phyloP scores from a whole-genome alignment of 2,329 filamentous ascomycete genomes.

The Tolypocladium pustulatum region DNA sequence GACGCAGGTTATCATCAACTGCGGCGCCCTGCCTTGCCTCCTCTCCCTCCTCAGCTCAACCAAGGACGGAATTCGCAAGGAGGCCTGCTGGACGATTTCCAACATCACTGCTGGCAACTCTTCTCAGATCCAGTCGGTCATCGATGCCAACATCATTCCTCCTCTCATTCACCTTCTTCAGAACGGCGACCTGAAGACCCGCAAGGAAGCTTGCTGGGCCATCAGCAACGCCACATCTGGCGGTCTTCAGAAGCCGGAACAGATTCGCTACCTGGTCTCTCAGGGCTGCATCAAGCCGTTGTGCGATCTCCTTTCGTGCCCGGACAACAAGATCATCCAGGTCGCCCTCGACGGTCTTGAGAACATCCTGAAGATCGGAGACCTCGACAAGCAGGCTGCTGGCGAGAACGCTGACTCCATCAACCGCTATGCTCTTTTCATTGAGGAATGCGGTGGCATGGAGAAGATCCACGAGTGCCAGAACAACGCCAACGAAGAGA shows the following conservation, averaged over 20 bases:
- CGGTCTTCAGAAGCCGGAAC: conserved; percentile 95
- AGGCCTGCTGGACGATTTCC: conserved; percentile 99
- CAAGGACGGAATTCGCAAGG: conserved; percentile 98
- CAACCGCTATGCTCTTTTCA: conserved; percentile 96
- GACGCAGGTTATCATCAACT: conserved; percentile 99
- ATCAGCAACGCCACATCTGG: conserved; percentile 98
- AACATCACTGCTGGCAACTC: conserved; percentile 99
- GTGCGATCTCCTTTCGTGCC: conserved; percentile 88
- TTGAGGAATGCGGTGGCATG: conserved; percentile 98
- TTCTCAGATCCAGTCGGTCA: conserved; percentile 90
- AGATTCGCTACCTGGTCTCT: conserved; percentile 88
- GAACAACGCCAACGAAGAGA: conserved; percentile 99
- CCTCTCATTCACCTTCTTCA: conserved; percentile 92
- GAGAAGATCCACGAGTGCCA: conserved; percentile 99
- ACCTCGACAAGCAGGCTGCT: conserved; percentile 90
- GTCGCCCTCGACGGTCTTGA: conserved; percentile 94
- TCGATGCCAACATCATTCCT: conserved; percentile 94
- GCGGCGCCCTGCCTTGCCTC: conserved; percentile 83
- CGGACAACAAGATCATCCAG: conserved; percentile 99
- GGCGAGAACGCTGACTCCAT: conserved; percentile 67
- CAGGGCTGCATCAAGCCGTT: conserved; percentile 96
- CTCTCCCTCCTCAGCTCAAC: conserved; percentile 88
- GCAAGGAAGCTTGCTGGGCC: conserved; percentile 98
- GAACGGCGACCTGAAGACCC: conserved; percentile 96
- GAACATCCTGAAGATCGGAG: conserved; percentile 98